Evolutionary conservation across 441 rosid genomes (phyloP).

Genomic region (Pelargonium australe): DNA sequence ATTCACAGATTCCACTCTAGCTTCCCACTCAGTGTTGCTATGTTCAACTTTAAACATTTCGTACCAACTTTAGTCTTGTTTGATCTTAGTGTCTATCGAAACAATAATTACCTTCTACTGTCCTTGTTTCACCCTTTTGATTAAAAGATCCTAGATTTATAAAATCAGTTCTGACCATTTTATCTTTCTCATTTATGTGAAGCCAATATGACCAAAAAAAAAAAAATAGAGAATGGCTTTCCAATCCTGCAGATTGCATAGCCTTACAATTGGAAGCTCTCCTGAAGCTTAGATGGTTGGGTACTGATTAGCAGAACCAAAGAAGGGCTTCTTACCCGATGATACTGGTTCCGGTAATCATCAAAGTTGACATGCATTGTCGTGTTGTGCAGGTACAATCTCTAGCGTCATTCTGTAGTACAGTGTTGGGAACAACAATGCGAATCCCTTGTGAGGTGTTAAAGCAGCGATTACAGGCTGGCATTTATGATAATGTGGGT

Average conservation of each 20-base stretch:
- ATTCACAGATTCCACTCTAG: not conserved
- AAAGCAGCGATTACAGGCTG: constrained; percentile 96
- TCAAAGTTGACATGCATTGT: constrained; percentile 8
- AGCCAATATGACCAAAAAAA: not conserved
- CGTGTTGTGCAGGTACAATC: constrained; percentile 69
- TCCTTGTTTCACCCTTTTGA: no score
- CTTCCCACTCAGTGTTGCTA: no score
- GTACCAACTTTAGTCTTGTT: not conserved
- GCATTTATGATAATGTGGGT: constrained; percentile 78
- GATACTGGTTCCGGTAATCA: not conserved
- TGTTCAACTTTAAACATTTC: not conserved
- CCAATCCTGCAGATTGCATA: no score
- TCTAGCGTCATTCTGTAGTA: constrained; percentile 87
- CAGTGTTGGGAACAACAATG: constrained; percentile 84
- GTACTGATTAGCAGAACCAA: not conserved
- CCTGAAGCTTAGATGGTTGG: not conserved
- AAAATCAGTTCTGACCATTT: not conserved
- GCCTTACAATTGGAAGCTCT: no score
- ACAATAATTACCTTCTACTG: not conserved
- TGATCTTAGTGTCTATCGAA: not conserved
- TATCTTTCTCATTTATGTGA: not conserved
- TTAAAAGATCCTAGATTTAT: no score
- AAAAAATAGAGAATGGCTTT: no score
- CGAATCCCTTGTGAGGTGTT: constrained; percentile 96
- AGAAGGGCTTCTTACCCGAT: not conserved